Conservation (phyloP, 129 eudicot species). For the Flaveria sonorensis region DNA sequence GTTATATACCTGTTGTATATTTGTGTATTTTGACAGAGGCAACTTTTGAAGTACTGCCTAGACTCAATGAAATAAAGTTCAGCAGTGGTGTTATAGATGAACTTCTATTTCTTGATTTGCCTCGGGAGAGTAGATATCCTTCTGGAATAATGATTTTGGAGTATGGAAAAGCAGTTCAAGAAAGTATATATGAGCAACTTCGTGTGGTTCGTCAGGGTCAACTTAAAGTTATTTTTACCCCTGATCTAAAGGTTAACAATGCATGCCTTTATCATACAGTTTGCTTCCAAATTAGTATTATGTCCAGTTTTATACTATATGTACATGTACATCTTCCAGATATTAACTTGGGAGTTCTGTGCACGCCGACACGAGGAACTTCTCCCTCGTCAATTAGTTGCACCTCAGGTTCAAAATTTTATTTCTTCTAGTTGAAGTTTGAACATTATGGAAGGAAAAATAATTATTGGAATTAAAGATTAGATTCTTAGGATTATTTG, state of each 20-base stretch:
- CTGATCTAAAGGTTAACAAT: slow-evolving; percentile 61
- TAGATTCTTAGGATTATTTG: not conserved
- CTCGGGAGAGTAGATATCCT: slow-evolving; percentile 62
- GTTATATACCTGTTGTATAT: not conserved
- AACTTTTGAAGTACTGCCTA: slow-evolving; percentile 74
- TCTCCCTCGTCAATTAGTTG: slow-evolving; percentile 65
- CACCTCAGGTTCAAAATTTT: slow-evolving; percentile 63
- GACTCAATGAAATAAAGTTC: slow-evolving; percentile 75
- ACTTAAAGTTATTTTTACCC: slow-evolving; percentile 62
- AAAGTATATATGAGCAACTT: slow-evolving; percentile 80
- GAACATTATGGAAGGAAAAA: not conserved
- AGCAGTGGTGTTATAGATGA: slow-evolving; percentile 78
- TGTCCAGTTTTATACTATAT: not conserved
- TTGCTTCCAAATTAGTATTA: not conserved
- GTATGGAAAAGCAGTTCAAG: slow-evolving; percentile 75
- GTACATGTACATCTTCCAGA: slow-evolving; percentile 31
- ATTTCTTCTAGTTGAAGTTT: not conserved
- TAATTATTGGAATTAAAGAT: not conserved
- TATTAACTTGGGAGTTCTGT: slow-evolving; percentile 82
- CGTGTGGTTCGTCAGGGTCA: slow-evolving; percentile 88
- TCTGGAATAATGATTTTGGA: slow-evolving; percentile 79
- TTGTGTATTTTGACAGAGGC: slow-evolving; percentile 53
- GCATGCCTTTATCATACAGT: not conserved
- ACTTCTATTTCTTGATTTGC: slow-evolving; percentile 71
- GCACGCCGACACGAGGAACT: slow-evolving; percentile 80